These are phyloP conservation scores for Sphaerostilbella broomeana DNA, from an alignment of 2,329 filamentous ascomycete species.

Conservation along the genomic window DNA sequence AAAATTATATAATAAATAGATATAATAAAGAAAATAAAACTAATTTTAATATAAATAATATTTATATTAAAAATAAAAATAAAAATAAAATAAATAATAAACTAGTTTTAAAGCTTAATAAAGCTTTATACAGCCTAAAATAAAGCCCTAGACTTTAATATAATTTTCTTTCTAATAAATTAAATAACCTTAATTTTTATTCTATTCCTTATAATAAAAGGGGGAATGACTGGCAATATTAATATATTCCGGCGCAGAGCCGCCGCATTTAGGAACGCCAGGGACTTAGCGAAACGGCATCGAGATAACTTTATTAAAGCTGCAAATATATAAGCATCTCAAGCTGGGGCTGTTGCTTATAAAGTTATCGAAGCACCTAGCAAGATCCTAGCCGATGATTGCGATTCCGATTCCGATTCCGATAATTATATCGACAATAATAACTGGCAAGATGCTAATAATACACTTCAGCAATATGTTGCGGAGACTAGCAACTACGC, in stretches of 20 bases:
- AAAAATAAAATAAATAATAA: background rate
- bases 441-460: no score
- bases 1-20: no score
- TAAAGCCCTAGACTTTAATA: background rate
- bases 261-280: conserved; percentile 26
- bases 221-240: conserved; percentile 20
- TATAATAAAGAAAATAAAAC: background rate
- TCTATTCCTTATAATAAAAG: no score
- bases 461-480: no score
- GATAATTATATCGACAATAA: no score
- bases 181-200: conserved; percentile 1
- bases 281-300: conserved; percentile 31
- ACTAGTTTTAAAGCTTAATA: background rate
- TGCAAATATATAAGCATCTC: conserved; percentile 18
- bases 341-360: background rate
- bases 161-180: background rate
- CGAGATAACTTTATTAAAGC: conserved; percentile 23
- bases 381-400: no score
- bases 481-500: no score
- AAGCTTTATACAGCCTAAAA: background rate
- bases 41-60: background rate
- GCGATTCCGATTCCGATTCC: no score
- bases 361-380: no score
- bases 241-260: conserved; percentile 29
- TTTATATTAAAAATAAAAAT: background rate